phyloP scores from a whole-genome alignment of 2,329 filamentous ascomycete genomes.

The Dendrostoma leiphaemia region DNA sequence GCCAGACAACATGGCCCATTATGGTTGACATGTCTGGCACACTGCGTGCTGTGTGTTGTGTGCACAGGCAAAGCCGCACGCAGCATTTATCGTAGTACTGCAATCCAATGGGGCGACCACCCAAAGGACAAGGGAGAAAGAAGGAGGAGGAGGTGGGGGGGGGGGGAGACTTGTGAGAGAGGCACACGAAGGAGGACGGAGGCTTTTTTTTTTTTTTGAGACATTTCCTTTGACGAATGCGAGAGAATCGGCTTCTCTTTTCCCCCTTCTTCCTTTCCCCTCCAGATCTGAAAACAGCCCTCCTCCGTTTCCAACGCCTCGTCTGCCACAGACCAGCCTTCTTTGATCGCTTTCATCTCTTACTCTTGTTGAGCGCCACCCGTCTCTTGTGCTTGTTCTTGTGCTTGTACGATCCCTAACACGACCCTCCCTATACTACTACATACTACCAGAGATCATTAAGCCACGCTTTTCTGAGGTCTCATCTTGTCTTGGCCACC shows the following conservation, averaged over 20 bases:
- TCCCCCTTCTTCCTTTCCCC: neutral
- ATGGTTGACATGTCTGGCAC: too few species aligned
- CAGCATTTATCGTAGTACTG: neutral
- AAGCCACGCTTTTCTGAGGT: neutral
- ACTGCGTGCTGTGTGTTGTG: neutral
- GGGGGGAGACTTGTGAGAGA: neutral
- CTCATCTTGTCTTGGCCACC: constrained; percentile 3
- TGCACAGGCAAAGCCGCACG: neutral
- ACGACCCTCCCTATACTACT: neutral
- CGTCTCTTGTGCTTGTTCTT: neutral
- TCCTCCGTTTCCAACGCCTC: neutral
- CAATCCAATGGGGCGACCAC: neutral
- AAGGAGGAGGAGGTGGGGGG: neutral
- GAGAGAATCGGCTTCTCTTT: too few species aligned
- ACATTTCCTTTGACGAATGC: neutral
- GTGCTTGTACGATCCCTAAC: neutral
- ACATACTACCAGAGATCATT: neutral
- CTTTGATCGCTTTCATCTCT: neutral
- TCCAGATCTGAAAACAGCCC: constrained; percentile 1
- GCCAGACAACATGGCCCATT: too few species aligned
- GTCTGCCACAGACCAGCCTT: neutral
- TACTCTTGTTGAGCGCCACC: neutral
- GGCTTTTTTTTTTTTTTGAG: neutral
- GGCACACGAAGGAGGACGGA: neutral
- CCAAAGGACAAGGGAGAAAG: neutral